Evolutionary conservation across 345 rosid genomes (phyloP).

Genomic region (Syzygium aqueum): DNA sequence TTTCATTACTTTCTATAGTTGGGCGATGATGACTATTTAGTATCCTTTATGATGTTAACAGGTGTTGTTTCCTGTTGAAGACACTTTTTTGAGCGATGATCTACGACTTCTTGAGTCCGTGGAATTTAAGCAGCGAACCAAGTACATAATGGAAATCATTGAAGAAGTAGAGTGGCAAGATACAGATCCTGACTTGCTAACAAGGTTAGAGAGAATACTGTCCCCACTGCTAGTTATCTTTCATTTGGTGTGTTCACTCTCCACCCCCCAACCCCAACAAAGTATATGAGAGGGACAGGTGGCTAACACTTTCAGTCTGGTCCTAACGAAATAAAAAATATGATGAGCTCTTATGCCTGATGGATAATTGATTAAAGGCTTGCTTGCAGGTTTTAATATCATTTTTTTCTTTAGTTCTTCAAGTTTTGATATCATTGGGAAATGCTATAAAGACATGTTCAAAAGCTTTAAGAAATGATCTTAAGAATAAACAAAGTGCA

Average conservation of each 20-base stretch:
- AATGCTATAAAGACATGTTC: background rate
- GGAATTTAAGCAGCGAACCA: conserved; percentile 76
- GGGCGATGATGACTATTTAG: background rate
- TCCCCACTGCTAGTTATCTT: background rate
- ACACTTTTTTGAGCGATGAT: conserved; percentile 73
- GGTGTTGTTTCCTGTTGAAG: conserved; percentile 54
- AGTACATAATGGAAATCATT: conserved; percentile 67
- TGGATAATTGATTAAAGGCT: background rate
- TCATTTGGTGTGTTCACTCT: background rate
- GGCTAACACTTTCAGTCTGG: background rate
- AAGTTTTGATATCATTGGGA: background rate
- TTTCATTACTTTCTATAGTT: background rate
- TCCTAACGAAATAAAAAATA: background rate
- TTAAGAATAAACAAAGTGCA: background rate
- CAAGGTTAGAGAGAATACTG: conserved; percentile 45
- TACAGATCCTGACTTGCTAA: conserved; percentile 74
- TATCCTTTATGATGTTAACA: conserved; percentile 3
- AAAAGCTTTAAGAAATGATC: background rate
- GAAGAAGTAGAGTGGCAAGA: conserved; percentile 79
- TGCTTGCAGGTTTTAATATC: background rate
- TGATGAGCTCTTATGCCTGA: background rate
- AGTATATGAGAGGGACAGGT: background rate
- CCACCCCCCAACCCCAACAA: background rate
- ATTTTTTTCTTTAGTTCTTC: background rate
- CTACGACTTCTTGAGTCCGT: conserved; percentile 75